phyloP scores from a whole-genome alignment of 2,329 filamentous ascomycete species.

The Cladophialophora bantiana region DNA sequence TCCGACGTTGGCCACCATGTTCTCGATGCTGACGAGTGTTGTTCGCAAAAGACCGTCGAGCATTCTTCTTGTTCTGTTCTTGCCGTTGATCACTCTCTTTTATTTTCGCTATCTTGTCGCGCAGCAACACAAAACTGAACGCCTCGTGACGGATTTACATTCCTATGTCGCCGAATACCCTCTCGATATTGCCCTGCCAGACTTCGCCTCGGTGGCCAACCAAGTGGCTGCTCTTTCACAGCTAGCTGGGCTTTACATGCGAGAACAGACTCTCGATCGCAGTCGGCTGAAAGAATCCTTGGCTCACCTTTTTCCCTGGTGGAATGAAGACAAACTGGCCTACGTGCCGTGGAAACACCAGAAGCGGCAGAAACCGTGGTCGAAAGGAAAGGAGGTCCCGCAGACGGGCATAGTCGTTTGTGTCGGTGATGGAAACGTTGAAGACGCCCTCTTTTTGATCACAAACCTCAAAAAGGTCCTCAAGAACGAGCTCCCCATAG shows the following conservation, averaged over 20 bases:
- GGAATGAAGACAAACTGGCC: background rate
- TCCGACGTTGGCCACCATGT: constrained; percentile 1
- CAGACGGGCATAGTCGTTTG: constrained; percentile 31
- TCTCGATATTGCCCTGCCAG: background rate
- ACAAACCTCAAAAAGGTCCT: constrained; percentile 30
- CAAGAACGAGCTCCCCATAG: constrained; percentile 28
- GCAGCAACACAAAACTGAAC: background rate
- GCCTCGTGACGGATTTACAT: background rate
- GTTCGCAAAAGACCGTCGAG: constrained; percentile 3
- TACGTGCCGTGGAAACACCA: constrained; percentile 16
- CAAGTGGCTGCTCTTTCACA: background rate
- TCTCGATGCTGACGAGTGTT: background rate
- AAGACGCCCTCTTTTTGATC: constrained; percentile 31
- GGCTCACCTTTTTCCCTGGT: constrained; percentile 12
- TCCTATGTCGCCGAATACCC: constrained; percentile 3
- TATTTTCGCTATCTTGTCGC: constrained; percentile 3
- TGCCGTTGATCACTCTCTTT: constrained; percentile 1
- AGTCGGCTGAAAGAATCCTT: background rate
- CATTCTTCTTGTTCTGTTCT: background rate
- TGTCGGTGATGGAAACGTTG: constrained; percentile 20
- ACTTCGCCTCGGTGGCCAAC: constrained; percentile 6
- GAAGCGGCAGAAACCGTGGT: background rate
- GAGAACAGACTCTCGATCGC: constrained; percentile 1
- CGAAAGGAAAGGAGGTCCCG: constrained; percentile 1
- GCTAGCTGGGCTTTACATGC: constrained; percentile 2